Percentiles rank a stretch among this genome's conserved stretches.
Evolutionary conservation across 2,329 filamentous ascomycete genomes (phyloP).

Genomic region (Eutypella sp.): DNA sequence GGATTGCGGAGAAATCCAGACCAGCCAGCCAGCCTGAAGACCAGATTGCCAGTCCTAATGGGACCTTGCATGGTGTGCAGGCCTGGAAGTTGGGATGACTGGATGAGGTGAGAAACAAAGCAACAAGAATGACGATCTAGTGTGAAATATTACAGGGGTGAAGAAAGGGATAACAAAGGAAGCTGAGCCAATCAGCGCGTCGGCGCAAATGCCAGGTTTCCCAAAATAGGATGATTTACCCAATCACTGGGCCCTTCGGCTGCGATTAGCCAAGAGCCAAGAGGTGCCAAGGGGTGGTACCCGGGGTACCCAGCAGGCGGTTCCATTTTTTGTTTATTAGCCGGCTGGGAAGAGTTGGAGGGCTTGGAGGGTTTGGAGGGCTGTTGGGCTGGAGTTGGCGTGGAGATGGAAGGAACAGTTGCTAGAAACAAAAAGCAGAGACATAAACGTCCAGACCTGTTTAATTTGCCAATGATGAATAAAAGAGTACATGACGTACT

Average conservation of each 20-base stretch:
- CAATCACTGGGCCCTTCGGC: not conserved
- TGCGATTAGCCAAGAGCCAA: not conserved
- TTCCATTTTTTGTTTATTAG: conserved; percentile 9
- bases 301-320: not conserved
- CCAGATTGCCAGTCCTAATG: not conserved
- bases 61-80: not conserved
- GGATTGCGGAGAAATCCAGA: too few species aligned
- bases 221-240: not conserved
- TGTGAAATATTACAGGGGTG: not conserved
- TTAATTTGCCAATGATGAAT: too few species aligned
- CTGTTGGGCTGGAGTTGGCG: too few species aligned
- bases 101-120: not conserved
- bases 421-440: too few species aligned
- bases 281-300: not conserved
- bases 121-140: not conserved
- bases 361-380: too few species aligned
- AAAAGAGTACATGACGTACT: too few species aligned
- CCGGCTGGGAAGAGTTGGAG: not conserved
- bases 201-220: not conserved
- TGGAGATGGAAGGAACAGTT: too few species aligned
- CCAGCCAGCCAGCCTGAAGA: too few species aligned
- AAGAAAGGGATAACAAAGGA: not conserved
- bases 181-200: not conserved
- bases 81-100: not conserved
- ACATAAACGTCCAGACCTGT: too few species aligned